Base-by-base conservation (phyloP, 2,329 filamentous ascomycete species). In the Trichoderma sp. region DNA sequence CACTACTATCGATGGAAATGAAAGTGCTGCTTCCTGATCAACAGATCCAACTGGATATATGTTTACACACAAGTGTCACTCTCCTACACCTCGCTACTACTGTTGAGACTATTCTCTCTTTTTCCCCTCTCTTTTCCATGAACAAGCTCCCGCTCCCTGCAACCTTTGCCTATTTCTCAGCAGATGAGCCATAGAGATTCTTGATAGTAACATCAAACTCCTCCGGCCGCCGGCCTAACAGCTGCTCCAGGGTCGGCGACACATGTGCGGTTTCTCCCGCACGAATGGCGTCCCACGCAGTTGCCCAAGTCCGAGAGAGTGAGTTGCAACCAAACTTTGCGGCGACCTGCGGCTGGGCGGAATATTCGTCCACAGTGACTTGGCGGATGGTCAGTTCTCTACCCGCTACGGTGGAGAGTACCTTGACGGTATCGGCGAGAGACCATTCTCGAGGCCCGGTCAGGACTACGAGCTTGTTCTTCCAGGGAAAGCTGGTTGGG, bases 381-480 rank as follows among this genome's bases (percentile, higher is more conserved):
- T 33, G 59, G 8, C 59, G 59, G 12, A 72, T 72, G 24, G 62
- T 31, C 16, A 72, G 21, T 3, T 72, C 29, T 50, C 59, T 64
- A 4, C 59, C 69, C 7, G 69, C 38, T 3, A 72, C 18, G 8
- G 38, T 33, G 14, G 69, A 72, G 59, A 72, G 38, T 1, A 72
- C 2, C 29, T 72, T 53, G 38, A 63, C 69, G 38, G 69, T 72
- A 3, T 72, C 59, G 11, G 59, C 69, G 16, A 72, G 69, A n/a
- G 69, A 72, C 69, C 69, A 72, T 27, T 72, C 69, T 16, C 69
- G 69, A 27, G 69, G 38, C 2, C 69, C 69, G 7, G 69, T 72
- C 8, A 72, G 27, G 38, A 45, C 38, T 3, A 72, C 38, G 11
- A 64, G 38, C 59, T 35, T 72, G 38, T 72, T 64, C 69, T 64